Evolutionary conservation across 169 alveolate genomes (phyloP).

Genomic region (Plasmodium reichenowi): DNA sequence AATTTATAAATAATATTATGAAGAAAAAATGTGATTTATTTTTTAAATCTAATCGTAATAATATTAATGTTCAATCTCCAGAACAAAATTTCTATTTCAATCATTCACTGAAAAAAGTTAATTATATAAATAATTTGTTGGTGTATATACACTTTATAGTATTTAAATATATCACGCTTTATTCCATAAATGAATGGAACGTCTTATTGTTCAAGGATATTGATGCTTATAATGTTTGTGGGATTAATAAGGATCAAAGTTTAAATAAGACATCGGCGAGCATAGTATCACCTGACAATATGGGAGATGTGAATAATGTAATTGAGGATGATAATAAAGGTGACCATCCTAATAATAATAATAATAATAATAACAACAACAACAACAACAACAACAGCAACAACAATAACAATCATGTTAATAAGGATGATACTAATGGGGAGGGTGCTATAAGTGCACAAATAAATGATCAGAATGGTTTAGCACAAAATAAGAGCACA

Average conservation of each 20-base stretch:
- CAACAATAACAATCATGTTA: neutral
- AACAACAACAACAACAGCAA: neutral
- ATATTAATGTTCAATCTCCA: neutral
- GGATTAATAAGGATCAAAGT: too few species aligned
- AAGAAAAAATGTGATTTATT: slow-evolving; percentile 34
- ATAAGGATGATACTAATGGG: neutral
- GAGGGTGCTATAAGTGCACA: neutral
- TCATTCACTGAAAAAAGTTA: slow-evolving; percentile 46
- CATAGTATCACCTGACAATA: too few species aligned
- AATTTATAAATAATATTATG: slow-evolving; percentile 38
- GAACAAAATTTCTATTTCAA: slow-evolving; percentile 26
- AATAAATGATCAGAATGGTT: neutral
- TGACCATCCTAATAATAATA: neutral
- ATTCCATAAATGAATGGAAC: slow-evolving; percentile 67
- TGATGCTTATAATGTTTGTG: slow-evolving; percentile 13
- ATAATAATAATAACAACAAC: neutral
- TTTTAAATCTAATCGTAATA: neutral
- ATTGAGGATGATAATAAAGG: neutral
- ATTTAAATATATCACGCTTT: slow-evolving; percentile 39
- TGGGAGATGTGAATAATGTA: neutral
- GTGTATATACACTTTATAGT: slow-evolving; percentile 41
- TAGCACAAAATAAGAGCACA: too few species aligned
- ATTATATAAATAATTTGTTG: slow-evolving; percentile 41
- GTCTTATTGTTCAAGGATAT: slow-evolving; percentile 27
- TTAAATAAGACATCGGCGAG: too few species aligned